Evolutionary conservation across 129 eudicot species (phyloP), one percentile per base, ranked within the genome.

Genomic region (Flaveria linearis): DNA sequence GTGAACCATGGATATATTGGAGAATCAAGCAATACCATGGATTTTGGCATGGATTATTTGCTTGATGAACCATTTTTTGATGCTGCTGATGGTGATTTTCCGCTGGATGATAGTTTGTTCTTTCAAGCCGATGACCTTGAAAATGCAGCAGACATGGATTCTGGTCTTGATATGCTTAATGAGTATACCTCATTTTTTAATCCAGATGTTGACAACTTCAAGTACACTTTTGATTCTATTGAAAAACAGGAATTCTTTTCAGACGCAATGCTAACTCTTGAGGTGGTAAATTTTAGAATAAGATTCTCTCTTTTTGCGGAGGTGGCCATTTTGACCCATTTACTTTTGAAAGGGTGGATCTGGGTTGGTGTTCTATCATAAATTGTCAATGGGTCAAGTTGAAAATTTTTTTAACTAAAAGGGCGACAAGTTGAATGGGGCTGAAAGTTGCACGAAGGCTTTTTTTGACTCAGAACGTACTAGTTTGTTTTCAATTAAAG

Each of bases 51-150:
- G 17, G 88, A 85, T 61, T 85, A 65, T 73, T 62, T 85, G 42
- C 87, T 85, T 61, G 89, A 88, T 74, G 88, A 86, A 77, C 81
- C 93, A 53, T 88, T 76, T 60, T 56, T 84, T 22, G 87, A 83
- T 82, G 84, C 89, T 50, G 17, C 62, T 28, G n/a, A 33, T n/a
- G 83, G 82, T 17, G 84, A 80, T 20, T 74, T 81, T 72, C 78
- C 73, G 45, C 81, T 49, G 45, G 84, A 81, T 69, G 91, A 88
- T 47, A 86, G 81, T 72, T 76, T 89, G 58, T 94, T 84, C 78
- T 70, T 90, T 20, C 96, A 93, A 85, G 85, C 90, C 4, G 78
- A 84, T 73, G 96, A 94, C 46, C 89, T 90, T 66, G 67, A 80
- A 10, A 72, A 84, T 51, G 85, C 84, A 17, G 78, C 55, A 62